These are phyloP conservation scores for Nicotiana paniculata DNA, from an alignment of 257 asterid species.

Conservation along the genomic window DNA sequence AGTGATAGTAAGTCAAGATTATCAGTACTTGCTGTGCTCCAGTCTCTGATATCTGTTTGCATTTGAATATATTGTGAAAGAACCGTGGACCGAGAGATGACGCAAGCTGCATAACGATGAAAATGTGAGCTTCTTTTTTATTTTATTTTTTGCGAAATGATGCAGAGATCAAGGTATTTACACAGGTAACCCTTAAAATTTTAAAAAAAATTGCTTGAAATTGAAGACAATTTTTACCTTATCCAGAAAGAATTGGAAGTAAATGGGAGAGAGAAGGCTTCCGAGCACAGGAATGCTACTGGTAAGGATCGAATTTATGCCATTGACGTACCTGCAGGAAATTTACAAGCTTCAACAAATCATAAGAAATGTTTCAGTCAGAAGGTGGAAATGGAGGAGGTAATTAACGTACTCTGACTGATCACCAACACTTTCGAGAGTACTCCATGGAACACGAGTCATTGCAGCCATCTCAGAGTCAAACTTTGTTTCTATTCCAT, in stretches of 20 bases:
- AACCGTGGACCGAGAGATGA: slow-evolving; percentile 95
- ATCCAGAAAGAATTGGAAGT: slow-evolving; percentile 94
- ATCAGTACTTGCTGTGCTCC: slow-evolving; percentile 86
- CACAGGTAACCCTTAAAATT: neutral
- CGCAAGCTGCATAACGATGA: slow-evolving; percentile 61
- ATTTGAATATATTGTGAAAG: slow-evolving; percentile 83
- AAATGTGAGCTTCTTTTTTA: neutral
- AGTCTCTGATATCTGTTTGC: slow-evolving; percentile 97
- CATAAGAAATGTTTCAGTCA: neutral
- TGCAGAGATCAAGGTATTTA: slow-evolving; percentile 1
- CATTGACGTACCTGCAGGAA: slow-evolving; percentile 86
- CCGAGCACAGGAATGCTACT: slow-evolving; percentile 96
- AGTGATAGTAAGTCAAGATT: slow-evolving; percentile 1
- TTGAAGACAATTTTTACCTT: slow-evolving; percentile 31
- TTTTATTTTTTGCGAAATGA: neutral
- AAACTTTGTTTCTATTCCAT: slow-evolving; percentile 93
- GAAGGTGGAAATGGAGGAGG: slow-evolving; percentile 1
- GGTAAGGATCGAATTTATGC: slow-evolving; percentile 68
- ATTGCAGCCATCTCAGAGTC: slow-evolving; percentile 94
- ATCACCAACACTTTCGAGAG: slow-evolving; percentile 99
- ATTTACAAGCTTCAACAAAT: slow-evolving; percentile 18
- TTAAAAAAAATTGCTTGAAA: neutral
- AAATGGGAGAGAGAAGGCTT: slow-evolving; percentile 81
- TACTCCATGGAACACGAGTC: slow-evolving; percentile 98
- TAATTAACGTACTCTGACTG: slow-evolving; percentile 80